Conservation (phyloP, 2,329 filamentous ascomycete genomes). For the Ascochyta fabae region DNA sequence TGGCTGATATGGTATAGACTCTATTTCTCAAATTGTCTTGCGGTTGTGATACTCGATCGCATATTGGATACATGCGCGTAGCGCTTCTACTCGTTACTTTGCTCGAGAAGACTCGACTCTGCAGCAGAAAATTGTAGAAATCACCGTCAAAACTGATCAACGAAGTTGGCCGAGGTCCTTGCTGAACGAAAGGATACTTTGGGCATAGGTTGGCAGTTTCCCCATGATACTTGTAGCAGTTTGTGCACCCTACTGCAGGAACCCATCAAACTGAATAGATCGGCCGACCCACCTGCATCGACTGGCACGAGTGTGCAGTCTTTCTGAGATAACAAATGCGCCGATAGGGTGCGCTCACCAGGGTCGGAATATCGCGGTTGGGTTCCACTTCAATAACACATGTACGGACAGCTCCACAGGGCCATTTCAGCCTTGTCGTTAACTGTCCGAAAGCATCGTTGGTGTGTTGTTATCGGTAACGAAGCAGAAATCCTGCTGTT, state of each 20-base stretch:
- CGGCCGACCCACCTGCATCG: not conserved
- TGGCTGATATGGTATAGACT: conserved; percentile 5
- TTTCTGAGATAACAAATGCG: not conserved
- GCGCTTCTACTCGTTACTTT: no score
- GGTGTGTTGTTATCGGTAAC: not conserved
- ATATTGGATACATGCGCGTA: no score
- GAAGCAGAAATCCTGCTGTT: not conserved
- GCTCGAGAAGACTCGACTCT: no score
- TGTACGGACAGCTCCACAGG: not conserved
- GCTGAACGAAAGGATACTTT: no score
- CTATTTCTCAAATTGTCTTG: no score
- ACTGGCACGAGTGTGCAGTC: not conserved
- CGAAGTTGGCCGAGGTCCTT: no score
- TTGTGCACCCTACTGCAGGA: conserved; percentile 9
- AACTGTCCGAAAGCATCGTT: not conserved
- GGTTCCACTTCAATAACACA: not conserved
- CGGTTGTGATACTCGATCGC: no score
- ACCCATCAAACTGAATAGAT: not conserved
- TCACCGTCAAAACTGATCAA: no score
- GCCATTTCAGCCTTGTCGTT: not conserved
- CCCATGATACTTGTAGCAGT: not conserved
- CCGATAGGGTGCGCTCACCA: not conserved
- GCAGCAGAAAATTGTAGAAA: no score
- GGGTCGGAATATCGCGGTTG: not conserved
- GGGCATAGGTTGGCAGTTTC: no score